Evolutionary conservation across 1,139 yeast genomes (phyloP).

Genomic region (Candida pseudoviswanathii): DNA sequence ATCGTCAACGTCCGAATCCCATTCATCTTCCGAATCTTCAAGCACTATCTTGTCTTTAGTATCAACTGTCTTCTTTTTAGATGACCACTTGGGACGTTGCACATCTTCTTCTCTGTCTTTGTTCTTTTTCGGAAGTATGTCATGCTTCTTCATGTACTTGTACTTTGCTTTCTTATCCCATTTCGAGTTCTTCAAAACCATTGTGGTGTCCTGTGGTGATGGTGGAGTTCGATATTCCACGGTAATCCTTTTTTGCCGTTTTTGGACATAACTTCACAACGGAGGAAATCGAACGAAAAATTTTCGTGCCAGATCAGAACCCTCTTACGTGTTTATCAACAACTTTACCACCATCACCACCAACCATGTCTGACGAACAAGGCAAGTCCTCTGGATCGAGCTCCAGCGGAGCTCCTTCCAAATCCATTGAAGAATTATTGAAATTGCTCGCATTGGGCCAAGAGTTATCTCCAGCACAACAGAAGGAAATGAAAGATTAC

Average conservation of each 20-base stretch:
- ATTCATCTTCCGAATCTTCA: conserved; percentile 40
- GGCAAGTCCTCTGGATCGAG: not conserved
- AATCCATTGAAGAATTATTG: conserved; percentile 51
- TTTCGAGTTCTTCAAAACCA: conserved; percentile 49
- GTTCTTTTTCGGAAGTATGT: conserved; percentile 23
- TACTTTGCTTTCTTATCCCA: conserved; percentile 50
- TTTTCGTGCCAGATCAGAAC: conserved; percentile 1
- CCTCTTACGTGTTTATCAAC: not conserved
- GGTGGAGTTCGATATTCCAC: not conserved
- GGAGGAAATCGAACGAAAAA: not conserved
- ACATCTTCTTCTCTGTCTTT: conserved; percentile 7
- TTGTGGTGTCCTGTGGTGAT: conserved; percentile 12
- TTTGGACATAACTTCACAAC: not conserved
- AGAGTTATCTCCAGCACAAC: conserved; percentile 54
- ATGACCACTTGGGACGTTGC: conserved; percentile 40
- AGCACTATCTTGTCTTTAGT: conserved; percentile 19
- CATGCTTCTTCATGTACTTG: conserved; percentile 45
- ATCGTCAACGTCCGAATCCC: conserved; percentile 50
- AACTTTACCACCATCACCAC: not conserved
- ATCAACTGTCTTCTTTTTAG: conserved; percentile 24
- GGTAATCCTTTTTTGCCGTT: not conserved
- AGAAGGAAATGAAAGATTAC: conserved; percentile 79
- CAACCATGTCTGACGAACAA: conserved; percentile 3
- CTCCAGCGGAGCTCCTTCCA: conserved; percentile 12
- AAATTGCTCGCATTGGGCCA: conserved; percentile 56